Evolutionary conservation across 169 alveolate species (phyloP), one percentile per base, ranked within the genome.

Genomic region (Plasmodium coatneyi): DNA sequence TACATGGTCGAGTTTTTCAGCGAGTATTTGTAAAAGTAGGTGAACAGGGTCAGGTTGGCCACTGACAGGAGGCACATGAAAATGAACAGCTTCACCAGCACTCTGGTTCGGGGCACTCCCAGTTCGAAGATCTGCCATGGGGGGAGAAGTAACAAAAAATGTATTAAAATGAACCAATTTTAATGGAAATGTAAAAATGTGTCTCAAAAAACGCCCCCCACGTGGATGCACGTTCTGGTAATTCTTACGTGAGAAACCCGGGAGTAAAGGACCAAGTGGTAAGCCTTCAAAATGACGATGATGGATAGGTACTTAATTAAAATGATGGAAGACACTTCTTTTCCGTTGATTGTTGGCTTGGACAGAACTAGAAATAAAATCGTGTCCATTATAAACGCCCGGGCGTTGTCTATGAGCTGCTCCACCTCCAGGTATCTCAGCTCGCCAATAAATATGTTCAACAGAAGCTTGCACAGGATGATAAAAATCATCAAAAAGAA

Each of bases 321-420:
- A 46, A 91, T 90, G 60, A 92, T 79, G 4, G 97, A 91, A 49
- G 97, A 94, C 2, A 97, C 96, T 86, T 97, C 98, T 39, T 86
- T 93, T 28, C 97, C 98, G 80, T 97, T 95, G 70, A 96, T 80
- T 7, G 97, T 92, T 25, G 98, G 98, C 36, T 97, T 97, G 5
- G 97, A 95, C 60, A 97, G 90, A 9, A 97, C 96, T 25, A 97
- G 79, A 84, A 97, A 97, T 32, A 97, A 84, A 5, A 97, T 95
- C 1, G 98, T 96, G 82, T 97, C 98, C 95, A 96, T 93, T 49
- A 97, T 84, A 92, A 97, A 97, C 83, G 94, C 96, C 30, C 98
- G 81, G 28, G 97, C 97, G 60, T 81, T 95, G 80, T 97, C 98
- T 52, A 96, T 80, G 16, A 97, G 94, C 43, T 97, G 98, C 95